Base-by-base conservation (phyloP, 2,329 filamentous ascomycete genomes). In the Pestalotiopsis sp. region DNA sequence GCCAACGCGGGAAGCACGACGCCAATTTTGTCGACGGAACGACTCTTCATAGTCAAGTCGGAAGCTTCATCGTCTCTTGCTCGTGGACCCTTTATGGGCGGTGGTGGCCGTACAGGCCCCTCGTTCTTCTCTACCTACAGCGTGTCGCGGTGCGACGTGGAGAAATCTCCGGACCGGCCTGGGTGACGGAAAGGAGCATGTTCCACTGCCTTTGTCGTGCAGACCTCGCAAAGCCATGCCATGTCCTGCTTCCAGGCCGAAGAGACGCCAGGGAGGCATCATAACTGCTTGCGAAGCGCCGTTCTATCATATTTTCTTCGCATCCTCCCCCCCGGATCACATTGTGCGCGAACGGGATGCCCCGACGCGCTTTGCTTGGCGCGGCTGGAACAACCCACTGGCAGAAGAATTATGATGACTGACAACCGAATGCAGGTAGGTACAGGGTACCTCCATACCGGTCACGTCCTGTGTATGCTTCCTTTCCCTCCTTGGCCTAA, bases 81-180 rank as follows among this genome's bases (percentile, higher is more conserved):
- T 52, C 17, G 45, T 52, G 45, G 45, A 14, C 6, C 45, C 45
- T n/a, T n/a, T 52, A n/a, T 17, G 45, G 17, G 45, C 45, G 45
- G 45, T 7, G 20, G 45, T 52, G 45, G 45, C 45, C 45, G n/a
- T n/a, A 52, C 17, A 52, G 20, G 45, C 45, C 20, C 20, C 45
- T n/a, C 6, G 20, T 20, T n/a, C 45, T 52, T 52, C 45, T n/a
- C 7, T n/a, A 52, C 7, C 7, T n/a, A 52, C 20, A n/a, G 45
- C 45, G 17, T 52, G 45, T 52, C 11, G 57, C 12, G 20, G 62
- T 65, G 36, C 62, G 20, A 65, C 62, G 7, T 14, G n/a, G 20
- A 67, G 23, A 60, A 65, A 45, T 67, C 56, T 49, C 62, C 68
- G 64, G 64, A 36, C 67, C 62, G 68, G 68, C 64, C 58, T 68